These are phyloP conservation scores for Candolleomyces eurysporus DNA, from an alignment of 768 basidiomycete species.

Conservation along the genomic window DNA sequence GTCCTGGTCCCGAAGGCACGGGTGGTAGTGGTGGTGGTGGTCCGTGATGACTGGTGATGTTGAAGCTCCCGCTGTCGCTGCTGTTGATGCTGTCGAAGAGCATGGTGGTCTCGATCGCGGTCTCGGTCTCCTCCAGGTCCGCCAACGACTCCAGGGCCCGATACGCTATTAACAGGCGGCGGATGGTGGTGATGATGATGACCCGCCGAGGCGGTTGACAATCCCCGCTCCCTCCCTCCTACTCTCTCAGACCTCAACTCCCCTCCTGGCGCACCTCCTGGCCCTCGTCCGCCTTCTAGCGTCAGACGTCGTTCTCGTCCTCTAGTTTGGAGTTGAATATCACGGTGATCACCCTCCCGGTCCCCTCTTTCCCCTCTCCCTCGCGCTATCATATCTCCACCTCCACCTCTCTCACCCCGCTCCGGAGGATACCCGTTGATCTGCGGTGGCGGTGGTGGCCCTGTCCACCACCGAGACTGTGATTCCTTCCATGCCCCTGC, in stretches of 20 bases:
- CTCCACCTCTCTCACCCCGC: background rate
- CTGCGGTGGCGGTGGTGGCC: background rate
- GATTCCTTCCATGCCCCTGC: background rate
- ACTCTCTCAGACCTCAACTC: background rate
- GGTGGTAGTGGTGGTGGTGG: background rate
- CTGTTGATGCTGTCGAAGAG: background rate
- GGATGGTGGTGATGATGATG: background rate
- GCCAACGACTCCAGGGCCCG: constrained; percentile 3
- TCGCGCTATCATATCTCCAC: constrained; percentile 3
- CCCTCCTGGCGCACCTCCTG: too few species aligned
- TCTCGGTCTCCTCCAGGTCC: constrained; percentile 1
- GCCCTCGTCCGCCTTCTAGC: too few species aligned
- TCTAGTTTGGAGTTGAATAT: too few species aligned
- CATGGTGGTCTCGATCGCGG: background rate
- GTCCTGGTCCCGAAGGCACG: background rate
- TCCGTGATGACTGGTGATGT: background rate
- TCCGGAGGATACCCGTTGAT: background rate
- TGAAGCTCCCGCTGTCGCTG: background rate
- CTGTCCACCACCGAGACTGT: background rate
- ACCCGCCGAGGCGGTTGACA: background rate
- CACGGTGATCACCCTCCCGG: too few species aligned
- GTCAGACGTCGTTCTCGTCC: too few species aligned
- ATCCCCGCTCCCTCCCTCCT: constrained; percentile 5
- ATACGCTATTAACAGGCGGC: too few species aligned
- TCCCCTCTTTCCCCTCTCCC: constrained; percentile 5